Percentiles rank a stretch among this genome's conserved stretches.
phyloP scores from a whole-genome alignment of 2,329 filamentous ascomycete genomes.

The Colletotrichum neosansevieriae region DNA sequence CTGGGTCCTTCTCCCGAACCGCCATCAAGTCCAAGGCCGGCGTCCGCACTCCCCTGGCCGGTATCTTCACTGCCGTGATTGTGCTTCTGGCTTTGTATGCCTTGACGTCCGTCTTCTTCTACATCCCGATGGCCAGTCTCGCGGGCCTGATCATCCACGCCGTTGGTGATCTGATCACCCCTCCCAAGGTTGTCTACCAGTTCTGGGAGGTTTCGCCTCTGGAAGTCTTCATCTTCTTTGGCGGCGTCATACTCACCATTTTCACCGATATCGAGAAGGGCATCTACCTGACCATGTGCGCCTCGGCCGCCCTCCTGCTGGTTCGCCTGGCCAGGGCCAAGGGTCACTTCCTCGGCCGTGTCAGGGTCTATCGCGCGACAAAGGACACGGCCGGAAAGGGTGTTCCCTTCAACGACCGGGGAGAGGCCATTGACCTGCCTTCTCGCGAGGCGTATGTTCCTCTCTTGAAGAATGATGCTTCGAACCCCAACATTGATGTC shows the following conservation, averaged over 20 bases:
- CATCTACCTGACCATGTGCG: constrained; percentile 61
- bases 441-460: constrained; percentile 56
- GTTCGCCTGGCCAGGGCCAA: constrained; percentile 59
- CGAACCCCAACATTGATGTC: constrained; percentile 58
- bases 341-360: constrained; percentile 60
- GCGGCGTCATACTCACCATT: constrained; percentile 72
- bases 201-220: constrained; percentile 83
- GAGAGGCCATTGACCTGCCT: constrained; percentile 34
- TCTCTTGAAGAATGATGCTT: constrained; percentile 55
- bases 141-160: constrained; percentile 87
- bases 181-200: constrained; percentile 79
- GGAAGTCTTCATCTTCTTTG: constrained; percentile 81
- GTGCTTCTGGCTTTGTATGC: constrained; percentile 84
- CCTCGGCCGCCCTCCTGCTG: constrained; percentile 58
- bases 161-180: constrained; percentile 80
- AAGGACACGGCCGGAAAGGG: constrained; percentile 40
- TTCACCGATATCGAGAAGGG: constrained; percentile 63
- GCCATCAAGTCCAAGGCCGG: constrained; percentile 89
- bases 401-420: constrained; percentile 39
- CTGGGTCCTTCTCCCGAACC: constrained; percentile 70
- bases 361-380: constrained; percentile 43
- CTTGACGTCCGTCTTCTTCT: constrained; percentile 82
- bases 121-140: constrained; percentile 79
- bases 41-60: constrained; percentile 82
- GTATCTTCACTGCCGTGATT: constrained; percentile 81